Percentiles rank a stretch among this genome's conserved stretches.
Conservation (phyloP, 805 yeast species). For the Monosporozyma siamensis region DNA sequence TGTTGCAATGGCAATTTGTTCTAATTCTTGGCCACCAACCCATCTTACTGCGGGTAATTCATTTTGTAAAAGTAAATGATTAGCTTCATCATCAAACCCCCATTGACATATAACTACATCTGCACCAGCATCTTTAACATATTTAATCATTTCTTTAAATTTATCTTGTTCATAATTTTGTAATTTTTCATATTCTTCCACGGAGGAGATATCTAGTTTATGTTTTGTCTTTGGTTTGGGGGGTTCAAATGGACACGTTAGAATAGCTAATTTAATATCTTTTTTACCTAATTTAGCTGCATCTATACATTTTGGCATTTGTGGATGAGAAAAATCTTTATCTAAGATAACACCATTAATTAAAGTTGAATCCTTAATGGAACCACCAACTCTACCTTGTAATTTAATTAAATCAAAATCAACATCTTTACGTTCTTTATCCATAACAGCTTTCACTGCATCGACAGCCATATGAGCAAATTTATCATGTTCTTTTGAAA, state of each 20-base stretch:
- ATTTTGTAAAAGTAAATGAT: conserved; percentile 80
- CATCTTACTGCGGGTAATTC: conserved; percentile 93
- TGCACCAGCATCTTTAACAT: conserved; percentile 85
- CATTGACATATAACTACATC: conserved; percentile 96
- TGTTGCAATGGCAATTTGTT: conserved; percentile 93
- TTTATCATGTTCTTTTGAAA: conserved; percentile 84
- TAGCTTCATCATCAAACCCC: conserved; percentile 99
- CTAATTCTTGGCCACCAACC: conserved; percentile 98
- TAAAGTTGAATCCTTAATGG: conserved; percentile 73
- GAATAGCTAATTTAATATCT: conserved; percentile 83
- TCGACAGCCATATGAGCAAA: conserved; percentile 97
- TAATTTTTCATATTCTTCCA: conserved; percentile 83
- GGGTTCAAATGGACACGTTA: conserved; percentile 98
- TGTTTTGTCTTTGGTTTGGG: conserved; percentile 99
- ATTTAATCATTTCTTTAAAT: conserved; percentile 81
- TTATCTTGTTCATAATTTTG: conserved; percentile 89
- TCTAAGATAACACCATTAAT: conserved; percentile 90
- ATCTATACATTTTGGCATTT: conserved; percentile 74
- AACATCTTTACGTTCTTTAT: conserved; percentile 84
- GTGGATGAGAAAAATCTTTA: conserved; percentile 96
- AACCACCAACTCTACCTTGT: conserved; percentile 93
- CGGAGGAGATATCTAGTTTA: conserved; percentile 85
- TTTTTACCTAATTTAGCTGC: conserved; percentile 26
- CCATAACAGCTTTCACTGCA: conserved; percentile 87
- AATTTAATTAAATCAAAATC: conserved; percentile 94